Conservation (phyloP, 768 basidiomycete genomes). For the Tulasnella sp. region DNA sequence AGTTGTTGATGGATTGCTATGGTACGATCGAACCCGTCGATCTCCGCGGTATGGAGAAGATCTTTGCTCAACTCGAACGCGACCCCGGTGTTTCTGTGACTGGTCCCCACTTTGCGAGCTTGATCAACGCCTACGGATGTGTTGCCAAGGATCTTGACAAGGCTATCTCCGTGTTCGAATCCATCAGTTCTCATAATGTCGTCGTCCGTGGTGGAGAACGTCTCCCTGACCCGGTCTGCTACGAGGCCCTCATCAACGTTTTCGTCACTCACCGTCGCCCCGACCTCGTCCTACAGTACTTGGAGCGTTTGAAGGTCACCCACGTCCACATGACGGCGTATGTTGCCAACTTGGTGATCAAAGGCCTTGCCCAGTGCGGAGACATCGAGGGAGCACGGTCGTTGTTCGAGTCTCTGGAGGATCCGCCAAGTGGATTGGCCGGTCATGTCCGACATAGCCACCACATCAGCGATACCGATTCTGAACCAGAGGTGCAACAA, state of each 20-base stretch:
- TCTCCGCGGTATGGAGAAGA: constrained; percentile 51
- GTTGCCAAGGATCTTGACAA: constrained; percentile 62
- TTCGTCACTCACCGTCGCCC: constrained; percentile 64
- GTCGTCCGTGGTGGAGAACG: constrained; percentile 24
- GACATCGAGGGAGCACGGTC: constrained; percentile 57
- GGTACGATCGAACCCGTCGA: constrained; percentile 78
- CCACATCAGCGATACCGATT: not conserved
- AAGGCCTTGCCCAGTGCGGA: constrained; percentile 55
- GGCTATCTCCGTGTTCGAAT: constrained; percentile 65
- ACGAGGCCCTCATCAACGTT: constrained; percentile 83
- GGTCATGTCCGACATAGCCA: constrained; percentile 42
- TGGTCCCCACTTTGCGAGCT: constrained; percentile 63
- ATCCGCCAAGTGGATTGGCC: constrained; percentile 73
- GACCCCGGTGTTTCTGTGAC: constrained; percentile 38
- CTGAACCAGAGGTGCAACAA: not conserved
- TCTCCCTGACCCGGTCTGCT: constrained; percentile 73
- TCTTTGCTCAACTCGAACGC: constrained; percentile 47
- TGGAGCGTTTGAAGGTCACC: constrained; percentile 43
- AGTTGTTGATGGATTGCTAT: constrained; percentile 84
- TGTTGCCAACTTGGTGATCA: constrained; percentile 73
- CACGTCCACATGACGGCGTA: constrained; percentile 89
- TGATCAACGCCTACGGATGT: constrained; percentile 84
- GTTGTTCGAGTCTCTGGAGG: constrained; percentile 68
- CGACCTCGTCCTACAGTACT: constrained; percentile 61
- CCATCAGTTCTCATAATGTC: constrained; percentile 45